These are phyloP conservation scores for Aureobasidium sp. DNA, from an alignment of 2,329 filamentous ascomycete genomes.

Conservation along the genomic window DNA sequence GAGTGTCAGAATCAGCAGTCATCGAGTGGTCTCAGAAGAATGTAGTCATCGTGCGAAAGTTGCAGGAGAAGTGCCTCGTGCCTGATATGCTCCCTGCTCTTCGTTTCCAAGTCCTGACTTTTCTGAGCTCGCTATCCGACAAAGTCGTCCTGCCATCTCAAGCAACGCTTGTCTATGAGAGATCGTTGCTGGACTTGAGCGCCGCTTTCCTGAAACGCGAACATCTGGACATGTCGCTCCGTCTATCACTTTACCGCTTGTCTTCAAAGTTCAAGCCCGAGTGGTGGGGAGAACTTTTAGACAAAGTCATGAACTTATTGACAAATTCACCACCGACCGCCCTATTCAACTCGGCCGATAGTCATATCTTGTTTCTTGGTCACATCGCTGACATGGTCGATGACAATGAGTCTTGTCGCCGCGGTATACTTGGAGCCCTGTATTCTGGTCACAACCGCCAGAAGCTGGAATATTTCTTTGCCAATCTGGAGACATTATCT, in stretches of 20 bases:
- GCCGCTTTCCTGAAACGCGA: background rate
- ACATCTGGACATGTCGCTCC: constrained; percentile 12
- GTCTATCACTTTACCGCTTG: background rate
- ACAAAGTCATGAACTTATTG: background rate
- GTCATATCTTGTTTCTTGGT: background rate
- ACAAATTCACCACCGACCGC: background rate
- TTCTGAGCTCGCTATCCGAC: constrained; percentile 11
- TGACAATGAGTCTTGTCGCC: background rate
- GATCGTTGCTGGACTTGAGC: constrained; percentile 8
- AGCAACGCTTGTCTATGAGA: constrained; percentile 6
- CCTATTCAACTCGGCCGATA: background rate
- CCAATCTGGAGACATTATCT: background rate
- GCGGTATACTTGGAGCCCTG: background rate
- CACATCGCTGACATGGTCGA: constrained; percentile 1
- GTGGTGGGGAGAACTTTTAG: constrained; percentile 2
- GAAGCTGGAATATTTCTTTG: constrained; percentile 2
- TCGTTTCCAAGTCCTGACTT: constrained; percentile 13
- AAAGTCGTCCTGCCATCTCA: constrained; percentile 4
- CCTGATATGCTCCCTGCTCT: constrained; percentile 7
- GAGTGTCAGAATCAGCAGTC: constrained; percentile 21
- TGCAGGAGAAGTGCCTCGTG: constrained; percentile 26
- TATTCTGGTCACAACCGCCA: background rate
- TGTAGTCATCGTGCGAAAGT: constrained; percentile 22
- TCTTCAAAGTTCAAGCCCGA: background rate
- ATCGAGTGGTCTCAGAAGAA: constrained; percentile 26